Percentiles rank a stretch among this genome's conserved stretches.
Conservation (phyloP, 805 yeast species). For the Pichia phayaonensis region DNA sequence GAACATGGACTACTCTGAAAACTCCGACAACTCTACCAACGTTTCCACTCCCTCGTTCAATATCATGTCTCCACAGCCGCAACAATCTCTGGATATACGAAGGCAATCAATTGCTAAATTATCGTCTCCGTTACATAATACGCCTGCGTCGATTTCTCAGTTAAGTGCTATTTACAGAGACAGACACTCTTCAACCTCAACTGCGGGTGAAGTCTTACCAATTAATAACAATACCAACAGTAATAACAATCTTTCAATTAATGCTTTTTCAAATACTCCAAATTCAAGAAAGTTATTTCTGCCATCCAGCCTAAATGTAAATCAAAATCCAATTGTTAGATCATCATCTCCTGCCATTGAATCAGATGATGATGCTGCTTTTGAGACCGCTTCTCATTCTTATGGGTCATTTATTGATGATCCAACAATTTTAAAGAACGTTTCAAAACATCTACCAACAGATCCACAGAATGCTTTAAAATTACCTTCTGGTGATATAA, state of each 20-base stretch:
- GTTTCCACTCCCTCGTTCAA: neutral
- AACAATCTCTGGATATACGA: constrained; percentile 15
- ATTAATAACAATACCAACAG: neutral
- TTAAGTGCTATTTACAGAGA: constrained; percentile 7
- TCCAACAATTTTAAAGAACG: constrained; percentile 27
- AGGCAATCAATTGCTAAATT: constrained; percentile 29
- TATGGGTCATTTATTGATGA: constrained; percentile 26
- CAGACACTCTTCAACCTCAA: constrained; percentile 18
- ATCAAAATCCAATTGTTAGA: neutral
- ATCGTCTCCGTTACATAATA: constrained; percentile 22
- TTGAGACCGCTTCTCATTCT: constrained; percentile 10
- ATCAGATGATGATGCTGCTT: constrained; percentile 7
- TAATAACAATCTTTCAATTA: neutral
- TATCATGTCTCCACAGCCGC: neutral
- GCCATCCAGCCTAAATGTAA: neutral
- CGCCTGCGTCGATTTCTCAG: constrained; percentile 9
- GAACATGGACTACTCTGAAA: neutral
- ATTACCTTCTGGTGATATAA: constrained; percentile 44
- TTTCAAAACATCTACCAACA: constrained; percentile 32
- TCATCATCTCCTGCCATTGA: constrained; percentile 19
- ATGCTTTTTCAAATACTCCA: constrained; percentile 1
- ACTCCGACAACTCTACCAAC: constrained; percentile 1
- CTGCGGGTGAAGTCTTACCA: constrained; percentile 8
- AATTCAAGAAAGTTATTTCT: constrained; percentile 1
- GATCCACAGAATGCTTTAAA: constrained; percentile 29